Evolutionary conservation across 2,329 filamentous ascomycete species (phyloP), one percentile per base, ranked within the genome.

Genomic region (Sporothrix brasiliensis): DNA sequence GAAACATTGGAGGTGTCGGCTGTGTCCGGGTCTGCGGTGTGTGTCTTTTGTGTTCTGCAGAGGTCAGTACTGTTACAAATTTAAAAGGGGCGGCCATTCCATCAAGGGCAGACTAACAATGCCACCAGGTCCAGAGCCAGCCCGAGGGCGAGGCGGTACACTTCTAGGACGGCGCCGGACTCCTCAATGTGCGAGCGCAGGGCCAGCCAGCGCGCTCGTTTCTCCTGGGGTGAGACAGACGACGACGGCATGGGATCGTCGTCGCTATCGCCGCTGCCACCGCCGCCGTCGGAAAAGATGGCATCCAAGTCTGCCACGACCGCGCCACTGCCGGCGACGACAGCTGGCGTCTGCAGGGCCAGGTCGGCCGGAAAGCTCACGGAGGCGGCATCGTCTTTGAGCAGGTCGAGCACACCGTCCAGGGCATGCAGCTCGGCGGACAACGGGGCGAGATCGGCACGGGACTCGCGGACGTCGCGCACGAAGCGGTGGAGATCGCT

Each of bases 341-440:
- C 74, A 10, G 74, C 70, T 3, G 80, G 79, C 0, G 80, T 81
- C 34, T 77, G 77, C 52, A 76, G 73, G 4, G 79, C 79, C 53
- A 83, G 72, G 47, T 78, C 75, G 7, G 74, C 69, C 10, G 81
- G 81, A 50, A 83, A 78, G 34, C 76, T 69, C 0, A 67, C 39
- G 4, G 68, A 27, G 4, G 74, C 73, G 9, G 79, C 79, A 73
- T 83, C 81, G 70, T 82, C 80, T 60, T 77, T 78, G 66, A 83
- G 73, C 16, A 82, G 75, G 65, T 78, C 77, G 10, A 83, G 74
- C 2, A 82, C 78, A 49, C 77, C 77, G 69, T 80, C 78, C 63
- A 83, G 77, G 54, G 81, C 81, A 71, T 82, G 78, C 39, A 83
- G 73, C 72, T 83, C 81, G 70, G 79, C 78, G 44, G 80, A 79